phyloP scores from a whole-genome alignment of 768 basidiomycete species.

The Russula emetica region DNA sequence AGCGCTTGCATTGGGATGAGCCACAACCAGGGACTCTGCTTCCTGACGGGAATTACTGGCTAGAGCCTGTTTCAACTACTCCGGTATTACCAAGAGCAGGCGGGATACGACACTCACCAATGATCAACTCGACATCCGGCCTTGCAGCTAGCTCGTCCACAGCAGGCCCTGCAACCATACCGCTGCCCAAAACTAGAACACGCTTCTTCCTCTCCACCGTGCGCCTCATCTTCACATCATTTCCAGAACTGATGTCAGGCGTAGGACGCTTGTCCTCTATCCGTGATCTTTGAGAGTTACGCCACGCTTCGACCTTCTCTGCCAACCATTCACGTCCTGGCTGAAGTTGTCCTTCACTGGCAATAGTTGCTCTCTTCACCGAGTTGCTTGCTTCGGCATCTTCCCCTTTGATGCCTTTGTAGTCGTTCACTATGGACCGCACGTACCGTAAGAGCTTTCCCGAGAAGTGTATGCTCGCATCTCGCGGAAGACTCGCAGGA shows the following conservation, averaged over 20 bases:
- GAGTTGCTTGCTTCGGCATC: conserved; percentile 39
- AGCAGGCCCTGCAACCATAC: conserved; percentile 93
- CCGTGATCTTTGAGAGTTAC: conserved; percentile 14
- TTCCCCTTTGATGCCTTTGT: conserved; percentile 30
- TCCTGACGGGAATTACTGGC: conserved; percentile 71
- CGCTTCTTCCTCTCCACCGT: conserved; percentile 46
- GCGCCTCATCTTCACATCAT: neutral
- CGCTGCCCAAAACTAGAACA: conserved; percentile 81
- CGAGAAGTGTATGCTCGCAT: conserved; percentile 78
- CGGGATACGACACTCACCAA: conserved; percentile 54
- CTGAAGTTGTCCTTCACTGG: conserved; percentile 51
- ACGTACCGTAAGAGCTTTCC: conserved; percentile 64
- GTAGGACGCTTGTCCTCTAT: neutral
- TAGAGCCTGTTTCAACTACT: conserved; percentile 32
- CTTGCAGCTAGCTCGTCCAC: conserved; percentile 66
- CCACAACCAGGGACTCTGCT: conserved; percentile 44
- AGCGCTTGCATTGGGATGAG: conserved; percentile 50
- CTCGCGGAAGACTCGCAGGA: conserved; percentile 76
- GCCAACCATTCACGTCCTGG: conserved; percentile 57
- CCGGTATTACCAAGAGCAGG: neutral
- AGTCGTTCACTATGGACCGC: conserved; percentile 46
- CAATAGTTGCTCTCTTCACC: conserved; percentile 68
- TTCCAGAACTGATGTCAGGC: neutral
- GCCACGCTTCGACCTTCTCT: conserved; percentile 46
- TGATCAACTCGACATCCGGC: conserved; percentile 60